These are phyloP conservation scores for Paracorniculantispora psalliotae DNA, from an alignment of 2,329 filamentous ascomycete genomes.

Conservation along the genomic window DNA sequence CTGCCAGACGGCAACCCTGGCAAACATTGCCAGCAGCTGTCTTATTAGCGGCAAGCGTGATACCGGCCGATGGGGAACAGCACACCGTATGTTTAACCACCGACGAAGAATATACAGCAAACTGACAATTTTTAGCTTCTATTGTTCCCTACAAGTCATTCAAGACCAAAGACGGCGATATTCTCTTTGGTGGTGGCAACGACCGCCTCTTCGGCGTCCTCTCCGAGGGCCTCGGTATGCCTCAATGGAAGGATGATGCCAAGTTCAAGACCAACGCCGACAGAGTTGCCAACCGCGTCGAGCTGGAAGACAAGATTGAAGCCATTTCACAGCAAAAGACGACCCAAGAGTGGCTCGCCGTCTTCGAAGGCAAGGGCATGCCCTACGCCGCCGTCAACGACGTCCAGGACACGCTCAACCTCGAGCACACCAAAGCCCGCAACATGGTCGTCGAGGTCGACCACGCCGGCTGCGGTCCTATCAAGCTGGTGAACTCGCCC, in stretches of 20 bases:
- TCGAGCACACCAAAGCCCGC: slow-evolving; percentile 78
- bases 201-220: slow-evolving; percentile 63
- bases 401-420: slow-evolving; percentile 75
- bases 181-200: slow-evolving; percentile 69
- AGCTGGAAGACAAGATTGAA: slow-evolving; percentile 77
- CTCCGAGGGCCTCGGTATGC: slow-evolving; percentile 52
- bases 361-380: slow-evolving; percentile 87
- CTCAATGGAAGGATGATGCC: slow-evolving; percentile 56
- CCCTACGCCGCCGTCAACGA: slow-evolving; percentile 93
- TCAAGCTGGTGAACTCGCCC: slow-evolving; percentile 89
- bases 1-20: slow-evolving; percentile 87
- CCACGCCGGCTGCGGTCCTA: slow-evolving; percentile 74
- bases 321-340: slow-evolving; percentile 67
- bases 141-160: slow-evolving; percentile 95
- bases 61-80: slow-evolving; percentile 88
- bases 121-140: slow-evolving; percentile 54
- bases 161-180: slow-evolving; percentile 64
- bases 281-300: slow-evolving; percentile 64
- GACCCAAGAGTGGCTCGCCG: slow-evolving; percentile 79
- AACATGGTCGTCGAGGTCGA: slow-evolving; percentile 88
- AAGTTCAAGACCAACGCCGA: slow-evolving; percentile 58
- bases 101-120: too few species aligned
- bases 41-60: slow-evolving; percentile 85
- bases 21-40: slow-evolving; percentile 92
- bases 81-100: slow-evolving; percentile 67